Percentiles rank a stretch among this genome's conserved stretches.
phyloP scores from a whole-genome alignment of 139 green algal genomes.

The Micromonas commoda region DNA sequence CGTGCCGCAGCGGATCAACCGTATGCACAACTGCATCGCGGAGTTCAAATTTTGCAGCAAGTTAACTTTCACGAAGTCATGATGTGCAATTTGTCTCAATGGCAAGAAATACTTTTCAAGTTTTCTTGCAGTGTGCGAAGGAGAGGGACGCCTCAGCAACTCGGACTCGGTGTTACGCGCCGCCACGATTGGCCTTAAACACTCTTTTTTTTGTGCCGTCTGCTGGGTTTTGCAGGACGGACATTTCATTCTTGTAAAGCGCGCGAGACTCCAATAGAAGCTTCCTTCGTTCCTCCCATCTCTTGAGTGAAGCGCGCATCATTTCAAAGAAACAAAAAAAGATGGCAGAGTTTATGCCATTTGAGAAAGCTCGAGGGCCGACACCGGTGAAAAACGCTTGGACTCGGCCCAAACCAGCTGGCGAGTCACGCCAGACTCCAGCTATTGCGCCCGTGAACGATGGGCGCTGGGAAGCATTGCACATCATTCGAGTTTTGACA shows the following conservation, averaged over 20 bases:
- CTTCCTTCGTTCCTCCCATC: background rate
- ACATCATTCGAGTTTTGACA: constrained; percentile 87
- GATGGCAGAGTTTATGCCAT: constrained; percentile 76
- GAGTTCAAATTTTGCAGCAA: background rate
- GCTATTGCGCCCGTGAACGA: constrained; percentile 45
- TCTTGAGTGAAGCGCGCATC: constrained; percentile 33
- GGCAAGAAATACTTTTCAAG: background rate
- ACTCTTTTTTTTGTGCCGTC: constrained; percentile 15
- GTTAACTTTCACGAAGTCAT: background rate
- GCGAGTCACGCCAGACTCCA: constrained; percentile 3
- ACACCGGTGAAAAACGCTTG: constrained; percentile 45
- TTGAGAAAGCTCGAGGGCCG: constrained; percentile 56
- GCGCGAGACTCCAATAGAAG: too few species aligned
- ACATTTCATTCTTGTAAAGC: background rate
- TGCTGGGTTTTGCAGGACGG: too few species aligned
- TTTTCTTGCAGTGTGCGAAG: background rate
- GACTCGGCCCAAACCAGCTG: background rate
- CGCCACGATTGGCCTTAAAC: background rate
- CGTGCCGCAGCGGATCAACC: background rate
- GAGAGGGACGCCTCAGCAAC: background rate
- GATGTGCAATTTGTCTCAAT: background rate
- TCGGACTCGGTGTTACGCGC: too few species aligned
- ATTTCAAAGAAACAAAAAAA: constrained; percentile 82
- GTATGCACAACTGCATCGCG: background rate
- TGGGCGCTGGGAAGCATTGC: constrained; percentile 52